phyloP scores from a whole-genome alignment of 441 rosid species.

The Erodium trifolium region DNA sequence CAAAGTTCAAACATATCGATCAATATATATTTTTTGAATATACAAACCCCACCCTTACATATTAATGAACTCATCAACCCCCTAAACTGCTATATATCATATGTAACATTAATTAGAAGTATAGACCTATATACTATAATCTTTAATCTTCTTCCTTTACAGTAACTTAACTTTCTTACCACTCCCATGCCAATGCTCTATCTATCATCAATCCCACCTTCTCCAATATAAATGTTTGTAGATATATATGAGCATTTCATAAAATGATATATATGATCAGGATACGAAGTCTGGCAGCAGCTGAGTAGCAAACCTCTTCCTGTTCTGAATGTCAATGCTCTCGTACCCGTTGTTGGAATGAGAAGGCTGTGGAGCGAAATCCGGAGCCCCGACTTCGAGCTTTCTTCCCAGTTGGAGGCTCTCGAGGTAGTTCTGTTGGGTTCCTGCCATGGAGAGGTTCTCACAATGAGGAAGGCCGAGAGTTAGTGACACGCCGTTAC shows the following conservation, averaged over 20 bases:
- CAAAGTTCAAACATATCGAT: neutral
- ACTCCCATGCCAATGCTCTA: neutral
- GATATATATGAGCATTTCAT: neutral
- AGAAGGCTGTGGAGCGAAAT: slow-evolving; percentile 23
- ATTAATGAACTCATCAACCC: neutral
- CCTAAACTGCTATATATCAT: neutral
- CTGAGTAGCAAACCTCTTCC: slow-evolving; percentile 41
- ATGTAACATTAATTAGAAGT: neutral
- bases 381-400: slow-evolving; percentile 28
- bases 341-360: slow-evolving; percentile 26
- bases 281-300: slow-evolving; percentile 32
- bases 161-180: neutral
- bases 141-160: neutral
- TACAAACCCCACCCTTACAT: neutral
- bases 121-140: neutral
- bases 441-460: slow-evolving; percentile 23
- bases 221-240: neutral
- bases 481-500: slow-evolving; percentile 49
- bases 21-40: neutral
- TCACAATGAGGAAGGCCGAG: slow-evolving; percentile 52
- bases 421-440: slow-evolving; percentile 31
- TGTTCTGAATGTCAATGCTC: slow-evolving; percentile 30
- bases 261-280: slow-evolving; percentile 14
- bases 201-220: neutral
- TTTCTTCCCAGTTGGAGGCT: slow-evolving; percentile 44